Conservation (phyloP, 306 rosid species). For the Echinosophora koreensis region DNA sequence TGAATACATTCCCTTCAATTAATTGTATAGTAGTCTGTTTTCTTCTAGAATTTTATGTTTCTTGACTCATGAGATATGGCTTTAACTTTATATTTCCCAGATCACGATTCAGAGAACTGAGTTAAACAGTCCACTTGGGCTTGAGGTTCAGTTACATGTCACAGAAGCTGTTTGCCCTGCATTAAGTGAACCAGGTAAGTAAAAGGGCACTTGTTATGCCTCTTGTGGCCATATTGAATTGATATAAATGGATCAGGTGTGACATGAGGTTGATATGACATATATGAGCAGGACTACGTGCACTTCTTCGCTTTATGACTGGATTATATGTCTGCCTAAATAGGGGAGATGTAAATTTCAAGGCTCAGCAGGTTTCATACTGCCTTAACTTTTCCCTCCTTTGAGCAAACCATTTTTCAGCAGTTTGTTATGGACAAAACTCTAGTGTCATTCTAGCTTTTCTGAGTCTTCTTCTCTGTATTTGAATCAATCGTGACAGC, state of each 20-base stretch:
- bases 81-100: slow-evolving; percentile 55
- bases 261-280: slow-evolving; percentile 35
- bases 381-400: slow-evolving; percentile 38
- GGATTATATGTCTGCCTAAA: slow-evolving; percentile 89
- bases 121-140: slow-evolving; percentile 91
- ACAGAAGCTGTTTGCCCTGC: slow-evolving; percentile 98
- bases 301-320: slow-evolving; percentile 91
- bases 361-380: slow-evolving; percentile 72
- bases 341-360: slow-evolving; percentile 84
- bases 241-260: slow-evolving; percentile 8
- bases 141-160: slow-evolving; percentile 89
- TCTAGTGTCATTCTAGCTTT: slow-evolving; percentile 31
- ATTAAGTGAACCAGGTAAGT: slow-evolving; percentile 92
- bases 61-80: slow-evolving; percentile 37
- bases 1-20: slow-evolving; percentile 30
- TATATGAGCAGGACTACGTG: slow-evolving; percentile 83
- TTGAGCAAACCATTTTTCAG: slow-evolving; percentile 34
- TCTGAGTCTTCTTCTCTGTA: slow-evolving; percentile 47
- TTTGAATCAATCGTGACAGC: slow-evolving; percentile 63
- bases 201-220: slow-evolving; percentile 9
- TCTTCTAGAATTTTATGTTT: slow-evolving; percentile 31
- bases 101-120: slow-evolving; percentile 93
- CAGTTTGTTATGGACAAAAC: slow-evolving; percentile 34
- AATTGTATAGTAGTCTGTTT: slow-evolving; percentile 19
- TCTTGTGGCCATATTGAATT: slow-evolving; percentile 34